Evolutionary conservation across 169 alveolate genomes (phyloP).

Genomic region (Prorocentrum cordatum): DNA sequence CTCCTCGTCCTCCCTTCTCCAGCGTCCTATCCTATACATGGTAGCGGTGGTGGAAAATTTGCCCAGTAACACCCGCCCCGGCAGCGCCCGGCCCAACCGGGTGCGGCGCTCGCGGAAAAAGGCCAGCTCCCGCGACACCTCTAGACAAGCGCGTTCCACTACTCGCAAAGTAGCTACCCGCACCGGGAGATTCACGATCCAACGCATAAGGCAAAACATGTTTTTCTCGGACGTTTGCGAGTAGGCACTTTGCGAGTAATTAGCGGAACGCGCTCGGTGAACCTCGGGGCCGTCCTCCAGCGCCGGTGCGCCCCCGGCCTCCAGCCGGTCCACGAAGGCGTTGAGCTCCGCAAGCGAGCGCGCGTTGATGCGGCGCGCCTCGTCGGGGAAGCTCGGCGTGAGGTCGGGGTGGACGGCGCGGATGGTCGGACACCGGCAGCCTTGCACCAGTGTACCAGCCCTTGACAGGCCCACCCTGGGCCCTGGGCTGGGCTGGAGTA

Average conservation of each 20-base stretch:
- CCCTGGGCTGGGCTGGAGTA: no score
- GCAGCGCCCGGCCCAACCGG: conserved; percentile 52
- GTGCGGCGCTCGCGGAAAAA: conserved; percentile 46
- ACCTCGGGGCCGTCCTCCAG: neutral
- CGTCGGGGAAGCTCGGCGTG: no score
- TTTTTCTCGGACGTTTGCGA: neutral
- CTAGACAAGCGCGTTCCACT: neutral
- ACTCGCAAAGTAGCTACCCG: neutral
- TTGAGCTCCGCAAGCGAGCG: conserved; percentile 30
- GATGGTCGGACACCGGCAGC: no score
- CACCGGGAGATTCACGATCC: neutral
- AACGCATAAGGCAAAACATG: neutral
- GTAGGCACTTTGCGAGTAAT: neutral
- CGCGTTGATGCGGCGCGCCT: no score
- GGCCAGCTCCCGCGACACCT: conserved; percentile 11
- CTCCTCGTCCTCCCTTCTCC: no score
- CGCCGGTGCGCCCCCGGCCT: neutral
- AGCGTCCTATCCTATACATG: no score
- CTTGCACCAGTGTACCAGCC: no score
- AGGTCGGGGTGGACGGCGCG: no score
- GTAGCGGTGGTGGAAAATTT: no score
- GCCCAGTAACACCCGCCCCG: neutral
- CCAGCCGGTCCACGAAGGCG: conserved; percentile 43
- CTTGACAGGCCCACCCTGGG: no score
- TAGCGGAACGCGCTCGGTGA: neutral